Conservation (phyloP, 148 eudicot genomes). For the Mesembryanthemum crystallinum region DNA sequence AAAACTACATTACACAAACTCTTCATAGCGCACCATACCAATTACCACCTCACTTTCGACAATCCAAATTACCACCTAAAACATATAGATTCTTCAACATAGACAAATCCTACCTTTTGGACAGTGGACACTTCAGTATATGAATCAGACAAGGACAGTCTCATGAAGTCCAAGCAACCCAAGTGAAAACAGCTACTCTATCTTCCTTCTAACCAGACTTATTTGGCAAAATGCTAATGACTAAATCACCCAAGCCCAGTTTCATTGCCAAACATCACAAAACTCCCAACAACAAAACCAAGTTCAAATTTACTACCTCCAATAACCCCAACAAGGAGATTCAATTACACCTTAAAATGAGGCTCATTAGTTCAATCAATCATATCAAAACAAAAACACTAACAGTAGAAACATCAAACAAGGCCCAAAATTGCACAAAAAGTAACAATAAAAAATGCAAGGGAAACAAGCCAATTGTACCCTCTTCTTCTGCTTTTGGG, state of each 20-base stretch:
- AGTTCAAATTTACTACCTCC: too few species aligned
- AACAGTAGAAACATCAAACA: neutral
- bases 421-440: neutral
- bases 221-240: neutral
- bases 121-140: too few species aligned
- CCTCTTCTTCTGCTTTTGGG: slow-evolving; percentile 79
- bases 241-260: neutral
- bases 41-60: too few species aligned
- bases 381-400: neutral
- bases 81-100: too few species aligned
- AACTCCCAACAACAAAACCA: neutral
- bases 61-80: too few species aligned
- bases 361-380: neutral
- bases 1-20: too few species aligned
- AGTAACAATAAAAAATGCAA: neutral
- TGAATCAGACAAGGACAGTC: too few species aligned
- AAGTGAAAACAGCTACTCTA: neutral
- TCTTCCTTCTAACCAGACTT: neutral
- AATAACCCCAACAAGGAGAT: neutral
- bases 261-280: neutral
- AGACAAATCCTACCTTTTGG: too few species aligned
- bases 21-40: too few species aligned
- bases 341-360: neutral
- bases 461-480: slow-evolving; percentile 26
- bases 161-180: too few species aligned